Base-by-base conservation (phyloP, 495 filamentous ascomycete genomes). In the Hypoxylon lienhwacheense region DNA sequence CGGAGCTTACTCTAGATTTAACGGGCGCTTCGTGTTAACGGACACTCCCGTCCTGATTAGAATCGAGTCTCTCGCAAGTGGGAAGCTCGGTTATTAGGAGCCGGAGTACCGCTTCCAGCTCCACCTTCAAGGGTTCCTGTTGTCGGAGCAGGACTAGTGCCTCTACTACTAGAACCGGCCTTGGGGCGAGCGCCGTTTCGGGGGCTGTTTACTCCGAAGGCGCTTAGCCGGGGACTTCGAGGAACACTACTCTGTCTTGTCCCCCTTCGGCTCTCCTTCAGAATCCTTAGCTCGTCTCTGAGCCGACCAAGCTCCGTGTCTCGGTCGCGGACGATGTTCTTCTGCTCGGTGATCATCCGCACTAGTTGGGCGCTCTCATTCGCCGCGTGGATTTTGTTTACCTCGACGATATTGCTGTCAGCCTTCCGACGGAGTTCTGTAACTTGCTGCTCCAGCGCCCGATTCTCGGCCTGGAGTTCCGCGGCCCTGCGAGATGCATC, bases 261-360 rank as follows among this genome's bases (percentile, higher is more conserved):
- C 49, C 69, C 79, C 50, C 68, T 77, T 66, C 72, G 77, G 65
- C 48, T 81, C 65, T 54, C 84, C 75, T 55, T 79, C 70, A 56
- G 55, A 7, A 46, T 11, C 2, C 58, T 63, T 0, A 73, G 64
- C 47, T 78, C 70, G 2, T 72, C 68, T 24, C 48, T 69, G 2
- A 62, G 42, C 4, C 57, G 60, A 16, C 60, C 61, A 8, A 88
- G 69, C 47, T 87, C 85, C 0, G 79, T 72, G 51, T 89, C 85
- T 37, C 84, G 79, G 21, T 80, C 76, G 14, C 69, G 69, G 10
- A 86, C 63, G 1, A 82, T 59, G n/a, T 71, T 75, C 7, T 83
- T 79, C 10, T 83, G 66, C 43, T 86, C 78, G 11, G 64, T 65
- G n/a, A 85, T 50, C 46, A 74, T 61, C 7, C 60, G 58, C 0